These are phyloP conservation scores for Colletotrichum filicis DNA, from an alignment of 2,329 filamentous ascomycete genomes.

Conservation along the genomic window DNA sequence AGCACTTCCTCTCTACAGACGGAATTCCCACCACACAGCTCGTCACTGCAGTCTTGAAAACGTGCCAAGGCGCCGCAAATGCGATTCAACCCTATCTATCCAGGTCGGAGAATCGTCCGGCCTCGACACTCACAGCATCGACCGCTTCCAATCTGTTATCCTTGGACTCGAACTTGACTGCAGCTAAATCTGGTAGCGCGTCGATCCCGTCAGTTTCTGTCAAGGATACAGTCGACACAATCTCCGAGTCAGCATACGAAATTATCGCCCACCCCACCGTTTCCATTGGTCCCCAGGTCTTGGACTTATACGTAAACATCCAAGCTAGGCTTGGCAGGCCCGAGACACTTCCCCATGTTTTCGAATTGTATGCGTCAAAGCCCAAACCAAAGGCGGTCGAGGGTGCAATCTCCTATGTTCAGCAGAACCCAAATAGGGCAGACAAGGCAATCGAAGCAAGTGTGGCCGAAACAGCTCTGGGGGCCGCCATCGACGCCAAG, in stretches of 20 bases:
- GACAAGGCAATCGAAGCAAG: constrained; percentile 78
- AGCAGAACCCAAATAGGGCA: constrained; percentile 74
- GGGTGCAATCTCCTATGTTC: constrained; percentile 67
- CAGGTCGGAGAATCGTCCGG: constrained; percentile 52
- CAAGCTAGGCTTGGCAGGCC: constrained; percentile 80
- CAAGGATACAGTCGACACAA: constrained; percentile 58
- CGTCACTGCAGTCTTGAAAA: constrained; percentile 55
- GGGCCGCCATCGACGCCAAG: constrained; percentile 81
- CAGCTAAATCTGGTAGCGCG: constrained; percentile 30
- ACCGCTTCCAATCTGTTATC: constrained; percentile 48
- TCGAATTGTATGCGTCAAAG: constrained; percentile 87
- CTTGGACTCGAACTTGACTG: constrained; percentile 41
- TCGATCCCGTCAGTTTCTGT: constrained; percentile 40
- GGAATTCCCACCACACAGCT: constrained; percentile 57
- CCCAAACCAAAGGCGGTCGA: constrained; percentile 73
- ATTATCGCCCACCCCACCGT: constrained; percentile 81
- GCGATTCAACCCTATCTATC: constrained; percentile 53
- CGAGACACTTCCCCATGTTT: constrained; percentile 81
- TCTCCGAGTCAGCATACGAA: constrained; percentile 72
- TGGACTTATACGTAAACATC: constrained; percentile 80
- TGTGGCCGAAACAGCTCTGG: constrained; percentile 79
- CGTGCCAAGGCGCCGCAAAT: constrained; percentile 57
- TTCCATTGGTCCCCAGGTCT: constrained; percentile 79
- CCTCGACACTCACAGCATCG: constrained; percentile 58
- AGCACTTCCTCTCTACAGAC: constrained; percentile 55